phyloP scores from a whole-genome alignment of 2,329 filamentous ascomycete species.

The Neopestalotiopsis rosae region DNA sequence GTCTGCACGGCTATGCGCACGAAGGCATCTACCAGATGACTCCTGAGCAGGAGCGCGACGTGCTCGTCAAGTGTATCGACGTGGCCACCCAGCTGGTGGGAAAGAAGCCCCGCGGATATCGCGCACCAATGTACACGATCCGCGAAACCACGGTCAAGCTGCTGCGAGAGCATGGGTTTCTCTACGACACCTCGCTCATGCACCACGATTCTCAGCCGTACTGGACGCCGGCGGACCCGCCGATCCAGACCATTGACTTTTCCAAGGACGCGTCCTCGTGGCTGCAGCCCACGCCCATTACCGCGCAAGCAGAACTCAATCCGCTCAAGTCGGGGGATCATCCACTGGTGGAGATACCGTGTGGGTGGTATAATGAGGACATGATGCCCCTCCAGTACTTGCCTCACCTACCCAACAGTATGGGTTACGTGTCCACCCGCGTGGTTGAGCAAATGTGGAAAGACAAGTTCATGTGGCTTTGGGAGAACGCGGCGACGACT shows the following conservation, averaged over 20 bases:
- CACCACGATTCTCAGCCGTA: slow-evolving; percentile 10
- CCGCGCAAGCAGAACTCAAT: not conserved
- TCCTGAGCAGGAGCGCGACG: not conserved
- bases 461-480: slow-evolving; percentile 63
- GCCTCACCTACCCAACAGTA: slow-evolving; percentile 53
- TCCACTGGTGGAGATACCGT: slow-evolving; percentile 2
- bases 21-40: slow-evolving; percentile 11
- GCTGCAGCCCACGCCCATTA: not conserved
- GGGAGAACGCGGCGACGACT: slow-evolving; percentile 30
- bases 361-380: slow-evolving; percentile 8
- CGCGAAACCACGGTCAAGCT: slow-evolving; percentile 9
- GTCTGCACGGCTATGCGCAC: not conserved
- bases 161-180: slow-evolving; percentile 3
- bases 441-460: slow-evolving; percentile 66
- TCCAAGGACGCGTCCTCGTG: not conserved
- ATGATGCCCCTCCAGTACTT: slow-evolving; percentile 4
- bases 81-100: not conserved
- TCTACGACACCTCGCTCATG: slow-evolving; percentile 1
- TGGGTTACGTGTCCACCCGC: slow-evolving; percentile 62
- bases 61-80: slow-evolving; percentile 4
- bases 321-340: not conserved
- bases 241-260: not conserved
- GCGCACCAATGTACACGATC: slow-evolving; percentile 4
- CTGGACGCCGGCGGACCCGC: not conserved
- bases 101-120: slow-evolving; percentile 1